Evolutionary conservation across 2,329 filamentous ascomycete genomes (phyloP).

Genomic region (Penicillium sp.): DNA sequence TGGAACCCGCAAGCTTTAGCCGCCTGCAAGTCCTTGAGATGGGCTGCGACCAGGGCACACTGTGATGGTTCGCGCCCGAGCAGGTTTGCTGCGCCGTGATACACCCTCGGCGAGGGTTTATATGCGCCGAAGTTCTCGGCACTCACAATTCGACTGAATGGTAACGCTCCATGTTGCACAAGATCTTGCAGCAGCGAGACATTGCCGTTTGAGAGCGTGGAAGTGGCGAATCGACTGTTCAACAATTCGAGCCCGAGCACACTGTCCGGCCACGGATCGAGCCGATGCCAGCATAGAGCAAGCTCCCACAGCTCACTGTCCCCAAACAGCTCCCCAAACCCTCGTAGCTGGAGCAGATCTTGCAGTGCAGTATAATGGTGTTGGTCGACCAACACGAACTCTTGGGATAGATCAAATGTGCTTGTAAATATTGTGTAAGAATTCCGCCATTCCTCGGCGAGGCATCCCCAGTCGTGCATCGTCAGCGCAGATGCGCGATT

Average conservation of each 20-base stretch:
- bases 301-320: slow-evolving; percentile 60
- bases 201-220: slow-evolving; percentile 75
- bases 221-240: slow-evolving; percentile 56
- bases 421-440: slow-evolving; percentile 62
- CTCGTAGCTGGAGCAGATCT: slow-evolving; percentile 56
- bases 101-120: slow-evolving; percentile 68
- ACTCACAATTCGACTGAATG: slow-evolving; percentile 62
- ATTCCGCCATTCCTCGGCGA: slow-evolving; percentile 69
- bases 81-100: slow-evolving; percentile 62
- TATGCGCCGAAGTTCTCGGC: slow-evolving; percentile 71
- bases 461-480: slow-evolving; percentile 57
- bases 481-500: slow-evolving; percentile 52
- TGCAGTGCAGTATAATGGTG: slow-evolving; percentile 65
- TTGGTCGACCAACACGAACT: slow-evolving; percentile 69
- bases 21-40: slow-evolving; percentile 65
- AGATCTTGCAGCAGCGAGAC: slow-evolving; percentile 64
- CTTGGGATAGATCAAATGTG: slow-evolving; percentile 35
- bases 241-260: slow-evolving; percentile 56
- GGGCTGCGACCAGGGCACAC: slow-evolving; percentile 75
- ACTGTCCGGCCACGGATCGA: slow-evolving; percentile 67
- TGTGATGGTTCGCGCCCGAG: slow-evolving; percentile 58
- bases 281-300: slow-evolving; percentile 67
- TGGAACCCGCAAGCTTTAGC: slow-evolving; percentile 63
- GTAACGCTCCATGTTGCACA: slow-evolving; percentile 55
- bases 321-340: slow-evolving; percentile 59